Evolutionary conservation across 2,329 filamentous ascomycete genomes (phyloP).

Genomic region (Scytalidium lignicola): DNA sequence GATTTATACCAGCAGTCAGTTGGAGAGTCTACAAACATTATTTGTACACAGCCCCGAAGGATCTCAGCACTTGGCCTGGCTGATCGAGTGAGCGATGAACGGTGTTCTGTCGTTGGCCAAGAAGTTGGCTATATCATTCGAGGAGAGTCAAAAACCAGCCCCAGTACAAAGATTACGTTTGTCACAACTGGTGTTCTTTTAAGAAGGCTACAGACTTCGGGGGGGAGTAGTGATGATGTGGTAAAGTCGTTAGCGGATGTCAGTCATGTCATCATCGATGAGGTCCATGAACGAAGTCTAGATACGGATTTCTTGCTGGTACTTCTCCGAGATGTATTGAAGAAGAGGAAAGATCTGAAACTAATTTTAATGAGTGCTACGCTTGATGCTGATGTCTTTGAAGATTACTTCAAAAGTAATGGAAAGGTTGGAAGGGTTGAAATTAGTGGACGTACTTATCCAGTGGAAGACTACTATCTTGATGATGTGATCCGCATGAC

Average conservation of each 20-base stretch:
- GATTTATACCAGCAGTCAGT: conserved; percentile 74
- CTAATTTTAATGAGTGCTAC: conserved; percentile 96
- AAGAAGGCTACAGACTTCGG: conserved; percentile 83
- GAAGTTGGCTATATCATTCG: conserved; percentile 91
- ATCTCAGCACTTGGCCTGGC: conserved; percentile 93
- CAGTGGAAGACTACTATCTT: conserved; percentile 83
- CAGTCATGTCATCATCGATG: conserved; percentile 91
- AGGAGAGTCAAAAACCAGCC: conserved; percentile 74
- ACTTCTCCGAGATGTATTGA: conserved; percentile 76
- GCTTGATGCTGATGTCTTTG: conserved; percentile 81
- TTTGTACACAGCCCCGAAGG: conserved; percentile 91
- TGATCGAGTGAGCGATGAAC: conserved; percentile 89
- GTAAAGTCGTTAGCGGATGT: conserved; percentile 79
- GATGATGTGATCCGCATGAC: conserved; percentile 82
- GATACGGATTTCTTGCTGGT: conserved; percentile 94
- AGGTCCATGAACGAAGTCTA: conserved; percentile 91
- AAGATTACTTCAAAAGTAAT: conserved; percentile 71
- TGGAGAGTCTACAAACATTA: conserved; percentile 77
- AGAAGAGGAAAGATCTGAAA: conserved; percentile 71
- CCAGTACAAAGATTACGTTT: conserved; percentile 83
- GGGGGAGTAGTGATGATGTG: conserved; percentile 73
- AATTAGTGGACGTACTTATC: conserved; percentile 84
- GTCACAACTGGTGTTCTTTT: conserved; percentile 93
- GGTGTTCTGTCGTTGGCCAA: conserved; percentile 73
- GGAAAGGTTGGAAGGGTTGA: conserved; percentile 73